These are phyloP conservation scores for Cryptococcus sp. DNA, from an alignment of 1,284 basidiomycete species.

Conservation along the genomic window DNA sequence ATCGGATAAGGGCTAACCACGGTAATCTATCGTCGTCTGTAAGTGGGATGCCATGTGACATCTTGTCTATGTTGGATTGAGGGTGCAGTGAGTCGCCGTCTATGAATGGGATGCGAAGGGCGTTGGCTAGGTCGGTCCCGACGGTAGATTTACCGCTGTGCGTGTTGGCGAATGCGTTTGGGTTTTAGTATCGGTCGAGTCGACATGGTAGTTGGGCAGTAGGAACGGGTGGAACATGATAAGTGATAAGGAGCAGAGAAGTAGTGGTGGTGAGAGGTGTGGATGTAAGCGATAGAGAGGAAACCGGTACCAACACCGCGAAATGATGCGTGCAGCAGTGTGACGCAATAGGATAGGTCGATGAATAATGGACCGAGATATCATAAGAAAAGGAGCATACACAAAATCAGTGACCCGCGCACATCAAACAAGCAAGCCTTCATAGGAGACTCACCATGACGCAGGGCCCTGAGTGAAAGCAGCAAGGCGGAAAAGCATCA, in stretches of 20 bases:
- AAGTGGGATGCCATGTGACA: conserved; percentile 76
- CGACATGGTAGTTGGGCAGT: no score
- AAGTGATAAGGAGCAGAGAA: no score
- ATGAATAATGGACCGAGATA: neutral
- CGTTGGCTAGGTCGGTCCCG: conserved; percentile 64
- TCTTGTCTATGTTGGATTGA: conserved; percentile 78
- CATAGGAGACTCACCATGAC: conserved; percentile 10
- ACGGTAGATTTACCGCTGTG: conserved; percentile 83
- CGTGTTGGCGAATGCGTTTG: neutral
- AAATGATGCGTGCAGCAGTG: no score
- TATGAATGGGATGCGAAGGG: conserved; percentile 70
- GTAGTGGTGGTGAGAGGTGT: no score
- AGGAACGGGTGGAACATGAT: no score
- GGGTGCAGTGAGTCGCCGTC: conserved; percentile 93
- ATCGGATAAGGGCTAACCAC: conserved; percentile 76
- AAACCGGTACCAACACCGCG: no score
- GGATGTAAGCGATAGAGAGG: no score
- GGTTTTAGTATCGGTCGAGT: neutral
- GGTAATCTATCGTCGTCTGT: conserved; percentile 80
- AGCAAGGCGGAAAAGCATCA: no score
- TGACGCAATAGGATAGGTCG: no score
- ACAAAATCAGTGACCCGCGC: neutral
- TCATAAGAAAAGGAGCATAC: neutral
- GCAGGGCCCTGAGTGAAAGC: conserved; percentile 31
- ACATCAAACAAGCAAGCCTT: neutral